Base-by-base conservation (phyloP, 192 early-diverging fungal species). In the Oehlia diaphana region DNA sequence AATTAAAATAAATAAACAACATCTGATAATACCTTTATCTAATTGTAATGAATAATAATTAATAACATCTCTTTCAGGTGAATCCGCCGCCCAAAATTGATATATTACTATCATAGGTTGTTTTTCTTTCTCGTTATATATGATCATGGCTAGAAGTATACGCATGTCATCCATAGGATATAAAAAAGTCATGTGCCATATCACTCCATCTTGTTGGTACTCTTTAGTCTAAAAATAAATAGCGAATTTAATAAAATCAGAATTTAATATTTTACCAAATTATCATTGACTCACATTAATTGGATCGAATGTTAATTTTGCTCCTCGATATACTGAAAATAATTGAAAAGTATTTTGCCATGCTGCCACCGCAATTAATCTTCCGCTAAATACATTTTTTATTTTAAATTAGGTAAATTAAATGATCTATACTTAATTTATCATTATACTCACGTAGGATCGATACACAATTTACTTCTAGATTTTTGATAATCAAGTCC, bases 171-270 rank as follows among this genome's bases (percentile, higher is more conserved):
- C 73, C 21, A n/a, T 21, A 23, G 73, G 53, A 37, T 74, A 62
- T 63, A 74, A 62, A 62, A 74, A 74, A n/a, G 73, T 37, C 73
- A 74, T 74, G 62, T 61, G 28, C 26, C 47, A 74, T 23, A 74
- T 74, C 50, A 74, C 53, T 35, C 26, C 19, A 9, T 42, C 49
- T 61, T 74, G 50, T 3, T 26, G 50, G 39, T 74, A 37, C 28
- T 74, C 28, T 28, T 74, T 74, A 13, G 73, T 37, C 73, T 74
- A 74, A 9, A 13, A 70, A n/a, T 33, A 61, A 58, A 66, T 72
- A 72, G 47, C 47, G 23, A 72, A 47, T 72, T 35, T 28, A 72
- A 72, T 47, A 14, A 49, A 47, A 50, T 16, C 50, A 47, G 49
- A n/a, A 72, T 42, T 49, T 3, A 49, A 72, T 12, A 5, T 13